A percentile compares a stretch with the other conserved stretches of the same genome.
These are phyloP conservation scores for Neocucurbitaria cava DNA, from an alignment of 2,329 filamentous ascomycete genomes.

Conservation along the genomic window DNA sequence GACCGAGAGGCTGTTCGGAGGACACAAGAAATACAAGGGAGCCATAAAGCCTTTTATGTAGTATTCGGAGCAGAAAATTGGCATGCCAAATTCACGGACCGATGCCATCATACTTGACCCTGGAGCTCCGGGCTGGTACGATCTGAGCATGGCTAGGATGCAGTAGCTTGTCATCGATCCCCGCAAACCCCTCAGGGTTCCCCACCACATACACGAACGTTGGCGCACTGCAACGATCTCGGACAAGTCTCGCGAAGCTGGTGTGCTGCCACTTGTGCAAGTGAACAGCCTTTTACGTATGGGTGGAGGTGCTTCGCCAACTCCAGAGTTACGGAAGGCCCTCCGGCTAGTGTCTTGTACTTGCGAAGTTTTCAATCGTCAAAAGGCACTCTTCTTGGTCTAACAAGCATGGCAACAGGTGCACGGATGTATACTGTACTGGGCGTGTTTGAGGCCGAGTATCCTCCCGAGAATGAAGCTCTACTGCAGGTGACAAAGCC, in stretches of 20 bases:
- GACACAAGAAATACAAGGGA: constrained; percentile 3
- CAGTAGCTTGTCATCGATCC: constrained; percentile 26
- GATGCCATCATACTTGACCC: constrained; percentile 25
- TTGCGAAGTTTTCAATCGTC: neutral
- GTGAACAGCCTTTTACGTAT: neutral
- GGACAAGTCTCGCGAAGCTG: constrained; percentile 14
- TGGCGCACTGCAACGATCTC: constrained; percentile 20
- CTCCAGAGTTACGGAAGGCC: constrained; percentile 10
- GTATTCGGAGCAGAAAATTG: constrained; percentile 6
- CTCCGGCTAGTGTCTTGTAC: constrained; percentile 1
- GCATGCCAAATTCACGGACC: constrained; percentile 7
- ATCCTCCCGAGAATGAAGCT: constrained; percentile 30
- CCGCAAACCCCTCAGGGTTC: constrained; percentile 29
- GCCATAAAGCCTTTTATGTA: constrained; percentile 22
- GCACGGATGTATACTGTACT: constrained; percentile 12
- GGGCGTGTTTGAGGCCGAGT: constrained; percentile 25
- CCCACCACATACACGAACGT: constrained; percentile 25
- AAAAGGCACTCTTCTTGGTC: constrained; percentile 11
- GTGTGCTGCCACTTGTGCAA: constrained; percentile 15
- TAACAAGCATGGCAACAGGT: constrained; percentile 24
- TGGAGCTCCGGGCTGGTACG: constrained; percentile 20
- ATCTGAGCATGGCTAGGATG: constrained; percentile 15
- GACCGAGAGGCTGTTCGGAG: constrained; percentile 1
- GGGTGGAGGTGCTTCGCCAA: neutral
- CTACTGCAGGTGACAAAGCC: constrained; percentile 15